These are phyloP conservation scores for Neonothopanus nambi DNA, from an alignment of 1,284 basidiomycete species.

Conservation along the genomic window DNA sequence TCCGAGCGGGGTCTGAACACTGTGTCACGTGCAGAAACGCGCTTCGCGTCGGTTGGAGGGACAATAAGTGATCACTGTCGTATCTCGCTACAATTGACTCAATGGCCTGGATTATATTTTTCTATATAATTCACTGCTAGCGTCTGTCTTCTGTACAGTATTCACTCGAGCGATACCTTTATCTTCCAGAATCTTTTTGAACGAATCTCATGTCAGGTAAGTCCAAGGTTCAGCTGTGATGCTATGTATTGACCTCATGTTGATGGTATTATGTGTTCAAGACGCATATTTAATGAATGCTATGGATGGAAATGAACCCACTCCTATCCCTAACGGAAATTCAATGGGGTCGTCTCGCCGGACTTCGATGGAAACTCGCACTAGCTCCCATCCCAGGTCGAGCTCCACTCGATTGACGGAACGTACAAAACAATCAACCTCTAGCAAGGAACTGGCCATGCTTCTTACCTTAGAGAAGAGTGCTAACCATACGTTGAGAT, in stretches of 20 bases:
- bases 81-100: too few relatives aligned
- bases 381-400: constrained; percentile 1
- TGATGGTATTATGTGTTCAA: constrained; percentile 7
- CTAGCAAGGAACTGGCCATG: constrained; percentile 8
- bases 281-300: constrained; percentile 4
- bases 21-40: too few relatives aligned
- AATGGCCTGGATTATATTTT: too few relatives aligned
- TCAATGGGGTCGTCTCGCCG: constrained; percentile 9
- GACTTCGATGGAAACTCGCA: constrained; percentile 9
- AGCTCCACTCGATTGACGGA: constrained; percentile 4
- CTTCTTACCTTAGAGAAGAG: constrained; percentile 12
- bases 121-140: too few relatives aligned
- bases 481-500: constrained; percentile 1
- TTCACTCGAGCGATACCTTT: too few relatives aligned
- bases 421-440: constrained; percentile 1
- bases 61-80: too few relatives aligned
- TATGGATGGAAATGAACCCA: not conserved
- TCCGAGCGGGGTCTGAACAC: too few relatives aligned
- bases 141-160: too few relatives aligned
- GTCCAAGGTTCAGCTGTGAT: too few relatives aligned
- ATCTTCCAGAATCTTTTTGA: too few relatives aligned
- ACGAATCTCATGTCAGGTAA: too few relatives aligned
- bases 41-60: too few relatives aligned
- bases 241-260: not conserved
- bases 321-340: not conserved